Conservation (phyloP, 495 filamentous ascomycete species). For the Penicillium canariense region DNA sequence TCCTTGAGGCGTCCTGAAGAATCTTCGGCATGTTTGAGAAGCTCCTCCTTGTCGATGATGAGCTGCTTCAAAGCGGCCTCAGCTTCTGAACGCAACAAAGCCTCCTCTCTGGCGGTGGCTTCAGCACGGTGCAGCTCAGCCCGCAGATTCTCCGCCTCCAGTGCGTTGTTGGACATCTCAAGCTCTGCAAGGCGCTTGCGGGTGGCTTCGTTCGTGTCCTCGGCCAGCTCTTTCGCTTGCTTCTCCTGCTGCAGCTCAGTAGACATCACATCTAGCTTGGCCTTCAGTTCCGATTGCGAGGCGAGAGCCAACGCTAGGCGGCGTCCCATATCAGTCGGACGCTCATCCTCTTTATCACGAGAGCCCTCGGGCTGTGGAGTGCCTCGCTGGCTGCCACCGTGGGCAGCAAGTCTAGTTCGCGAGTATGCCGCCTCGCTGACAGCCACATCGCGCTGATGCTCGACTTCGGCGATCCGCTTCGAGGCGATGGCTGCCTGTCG, state of each 20-base stretch:
- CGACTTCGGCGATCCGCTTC: slow-evolving; percentile 85
- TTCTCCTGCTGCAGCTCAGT: slow-evolving; percentile 77
- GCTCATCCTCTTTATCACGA: slow-evolving; percentile 60
- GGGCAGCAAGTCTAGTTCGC: slow-evolving; percentile 86
- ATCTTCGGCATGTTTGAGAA: slow-evolving; percentile 67
- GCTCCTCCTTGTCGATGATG: slow-evolving; percentile 77
- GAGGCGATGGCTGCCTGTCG: slow-evolving; percentile 80
- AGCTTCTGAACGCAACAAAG: slow-evolving; percentile 71
- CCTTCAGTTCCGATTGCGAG: slow-evolving; percentile 70
- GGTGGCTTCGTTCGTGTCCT: slow-evolving; percentile 80
- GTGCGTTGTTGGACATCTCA: slow-evolving; percentile 77
- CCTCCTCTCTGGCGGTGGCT: slow-evolving; percentile 72
- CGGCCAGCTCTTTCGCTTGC: slow-evolving; percentile 74
- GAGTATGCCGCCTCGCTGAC: slow-evolving; percentile 92
- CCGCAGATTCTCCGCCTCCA: slow-evolving; percentile 80
- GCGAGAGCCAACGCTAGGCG: slow-evolving; percentile 80
- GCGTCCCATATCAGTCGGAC: slow-evolving; percentile 72
- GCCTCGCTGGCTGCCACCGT: slow-evolving; percentile 66
- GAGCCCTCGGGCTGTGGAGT: slow-evolving; percentile 67
- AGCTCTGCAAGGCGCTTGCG: slow-evolving; percentile 80
- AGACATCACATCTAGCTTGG: slow-evolving; percentile 62
- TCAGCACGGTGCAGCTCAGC: slow-evolving; percentile 78
- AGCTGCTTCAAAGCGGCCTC: slow-evolving; percentile 69
- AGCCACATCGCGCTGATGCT: slow-evolving; percentile 88
- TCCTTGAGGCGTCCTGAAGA: slow-evolving; percentile 64